A percentile compares a stretch with the other conserved stretches of the same genome.
Conservation (phyloP, 768 basidiomycete species). For the Neoboletus subvelutipes region DNA sequence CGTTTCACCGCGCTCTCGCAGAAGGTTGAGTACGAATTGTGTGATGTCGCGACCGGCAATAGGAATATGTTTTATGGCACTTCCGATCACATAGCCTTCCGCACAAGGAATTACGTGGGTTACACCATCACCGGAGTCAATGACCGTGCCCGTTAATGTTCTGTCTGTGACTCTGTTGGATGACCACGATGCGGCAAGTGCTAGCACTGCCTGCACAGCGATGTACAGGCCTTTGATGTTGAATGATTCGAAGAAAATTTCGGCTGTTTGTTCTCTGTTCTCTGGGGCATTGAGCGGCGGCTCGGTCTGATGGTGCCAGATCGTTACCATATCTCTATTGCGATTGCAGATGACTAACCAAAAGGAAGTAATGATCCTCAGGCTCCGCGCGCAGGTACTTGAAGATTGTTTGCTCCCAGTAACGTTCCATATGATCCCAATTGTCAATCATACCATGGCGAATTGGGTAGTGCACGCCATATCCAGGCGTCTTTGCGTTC, state of each 20-base stretch:
- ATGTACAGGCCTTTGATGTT: slow-evolving; percentile 99
- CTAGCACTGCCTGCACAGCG: slow-evolving; percentile 97
- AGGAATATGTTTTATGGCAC: slow-evolving; percentile 98
- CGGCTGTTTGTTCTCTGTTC: slow-evolving; percentile 98
- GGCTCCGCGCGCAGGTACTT: slow-evolving; percentile 98
- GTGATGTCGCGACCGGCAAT: slow-evolving; percentile 98
- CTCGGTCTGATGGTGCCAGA: slow-evolving; percentile 70
- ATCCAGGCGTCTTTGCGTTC: slow-evolving; percentile 92
- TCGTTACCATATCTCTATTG: not conserved
- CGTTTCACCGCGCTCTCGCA: slow-evolving; percentile 95
- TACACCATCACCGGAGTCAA: slow-evolving; percentile 99
- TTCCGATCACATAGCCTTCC: slow-evolving; percentile 98
- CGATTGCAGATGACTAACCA: slow-evolving; percentile 55
- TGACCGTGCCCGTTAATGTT: slow-evolving; percentile 94
- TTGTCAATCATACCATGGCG: slow-evolving; percentile 97
- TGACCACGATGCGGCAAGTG: slow-evolving; percentile 96
- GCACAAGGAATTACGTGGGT: slow-evolving; percentile 97
- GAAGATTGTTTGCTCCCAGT: slow-evolving; percentile 99
- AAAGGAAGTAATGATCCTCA: slow-evolving; percentile 96
- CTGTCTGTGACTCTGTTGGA: slow-evolving; percentile 87
- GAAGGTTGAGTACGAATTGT: slow-evolving; percentile 91
- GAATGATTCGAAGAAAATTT: slow-evolving; percentile 99
- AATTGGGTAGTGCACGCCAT: slow-evolving; percentile 94
- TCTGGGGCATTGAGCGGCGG: slow-evolving; percentile 98
- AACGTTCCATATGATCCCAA: slow-evolving; percentile 98